These are phyloP conservation scores for Epichloe coenophiala DNA, from an alignment of 2,329 filamentous ascomycete species.

Conservation along the genomic window DNA sequence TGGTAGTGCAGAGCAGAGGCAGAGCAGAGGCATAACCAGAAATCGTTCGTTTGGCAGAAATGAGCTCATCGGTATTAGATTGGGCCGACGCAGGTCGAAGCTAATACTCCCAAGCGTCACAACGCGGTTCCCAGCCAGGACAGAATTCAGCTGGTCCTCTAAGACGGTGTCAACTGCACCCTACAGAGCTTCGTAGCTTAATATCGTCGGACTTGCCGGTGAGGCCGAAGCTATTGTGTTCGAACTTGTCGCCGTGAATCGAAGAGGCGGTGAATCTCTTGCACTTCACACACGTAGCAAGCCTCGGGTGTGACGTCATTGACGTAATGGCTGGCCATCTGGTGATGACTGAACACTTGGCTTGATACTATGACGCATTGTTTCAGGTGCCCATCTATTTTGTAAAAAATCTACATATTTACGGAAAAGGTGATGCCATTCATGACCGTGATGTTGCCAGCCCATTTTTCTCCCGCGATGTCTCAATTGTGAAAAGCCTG, in stretches of 20 bases:
- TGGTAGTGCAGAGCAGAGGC: background rate
- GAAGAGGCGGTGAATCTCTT: too few species aligned
- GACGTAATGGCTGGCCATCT: constrained; percentile 2
- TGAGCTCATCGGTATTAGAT: too few species aligned
- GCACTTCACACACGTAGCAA: background rate
- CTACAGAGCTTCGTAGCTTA: background rate
- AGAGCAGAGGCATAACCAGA: background rate
- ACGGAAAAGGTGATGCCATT: background rate
- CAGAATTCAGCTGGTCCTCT: background rate
- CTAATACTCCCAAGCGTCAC: too few species aligned
- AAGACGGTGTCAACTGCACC: background rate
- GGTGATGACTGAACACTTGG: background rate
- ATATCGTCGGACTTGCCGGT: background rate
- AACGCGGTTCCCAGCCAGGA: too few species aligned
- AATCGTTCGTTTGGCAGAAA: too few species aligned
- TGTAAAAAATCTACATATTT: too few species aligned
- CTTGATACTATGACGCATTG: background rate
- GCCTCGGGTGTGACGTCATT: background rate
- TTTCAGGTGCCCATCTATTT: too few species aligned
- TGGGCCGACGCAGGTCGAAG: too few species aligned
- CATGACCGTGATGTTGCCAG: background rate
- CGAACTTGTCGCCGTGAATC: background rate
- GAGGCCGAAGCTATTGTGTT: background rate
- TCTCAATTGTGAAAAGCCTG: too few species aligned
- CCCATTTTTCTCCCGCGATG: too few species aligned